Conservation (phyloP, 495 filamentous ascomycete genomes). For the Penicillium cataractarum region DNA sequence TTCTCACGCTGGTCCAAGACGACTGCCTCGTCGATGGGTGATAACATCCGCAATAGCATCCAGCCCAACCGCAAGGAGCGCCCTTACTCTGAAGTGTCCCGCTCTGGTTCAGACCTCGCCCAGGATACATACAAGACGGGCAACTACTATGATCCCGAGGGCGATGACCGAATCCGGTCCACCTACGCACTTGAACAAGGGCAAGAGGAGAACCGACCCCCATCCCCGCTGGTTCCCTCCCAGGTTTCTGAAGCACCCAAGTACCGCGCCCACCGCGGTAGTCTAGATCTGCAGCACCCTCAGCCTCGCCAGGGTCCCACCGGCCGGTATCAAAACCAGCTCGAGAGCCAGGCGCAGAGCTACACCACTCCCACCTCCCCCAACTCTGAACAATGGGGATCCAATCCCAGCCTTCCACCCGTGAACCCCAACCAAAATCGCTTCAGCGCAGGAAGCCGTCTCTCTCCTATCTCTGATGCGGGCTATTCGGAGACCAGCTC, state of each 20-base stretch:
- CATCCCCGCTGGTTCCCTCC: conserved; percentile 65
- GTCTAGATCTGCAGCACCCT: conserved; percentile 85
- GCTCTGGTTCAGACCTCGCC: conserved; percentile 71
- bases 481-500: conserved; percentile 53
- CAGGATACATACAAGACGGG: conserved; percentile 58
- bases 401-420: conserved; percentile 54
- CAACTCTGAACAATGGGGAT: conserved; percentile 74
- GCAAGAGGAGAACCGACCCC: conserved; percentile 55
- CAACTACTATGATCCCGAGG: conserved; percentile 65
- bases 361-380: conserved; percentile 70
- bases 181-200: conserved; percentile 60
- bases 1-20: conserved; percentile 98
- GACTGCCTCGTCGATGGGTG: conserved; percentile 76
- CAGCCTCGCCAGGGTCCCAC: conserved; percentile 85
- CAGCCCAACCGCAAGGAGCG: conserved; percentile 53
- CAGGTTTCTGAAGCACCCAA: conserved; percentile 81
- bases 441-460: conserved; percentile 49
- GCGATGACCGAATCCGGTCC: conserved; percentile 73
- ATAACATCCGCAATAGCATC: conserved; percentile 56
- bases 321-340: conserved; percentile 74
- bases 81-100: conserved; percentile 61
- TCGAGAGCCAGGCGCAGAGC: conserved; percentile 78
- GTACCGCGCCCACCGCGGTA: conserved; percentile 88
- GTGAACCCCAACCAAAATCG: conserved; percentile 44
- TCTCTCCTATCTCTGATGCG: conserved; percentile 57